Base-by-base conservation (phyloP, 306 rosid genomes). In the Acmispon strigosus region DNA sequence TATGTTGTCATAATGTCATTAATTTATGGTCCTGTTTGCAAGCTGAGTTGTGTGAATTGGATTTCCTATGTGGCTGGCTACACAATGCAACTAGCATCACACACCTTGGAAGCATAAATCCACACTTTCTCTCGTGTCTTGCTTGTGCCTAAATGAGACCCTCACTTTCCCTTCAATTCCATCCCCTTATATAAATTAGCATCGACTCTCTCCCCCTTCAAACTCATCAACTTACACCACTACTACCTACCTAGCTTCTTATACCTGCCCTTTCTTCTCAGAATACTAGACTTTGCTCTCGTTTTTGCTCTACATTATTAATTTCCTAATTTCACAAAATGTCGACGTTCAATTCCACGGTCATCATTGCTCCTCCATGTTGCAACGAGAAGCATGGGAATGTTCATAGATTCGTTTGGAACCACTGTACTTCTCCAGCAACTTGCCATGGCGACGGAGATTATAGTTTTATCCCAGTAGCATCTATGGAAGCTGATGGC, bases 61-160 rank as follows among this genome's bases (percentile, higher is more conserved):
- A 41, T 2, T 62, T 74, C 65, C 67, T 9, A 43, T 59, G 60
- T 66, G 68, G 73, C 58, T 66, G 68, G 73, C 58, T 32, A 12
- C 29, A 65, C 22, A 15, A 44, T 1, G n/a, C 20, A n/a, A n/a
- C n/a, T n/a, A 13, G 73, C 73, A 44, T 32, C 73, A 65, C 41
- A 44, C 72, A 39, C 62, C 52, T 14, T 50, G 9, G 54, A 50
- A 58, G 59, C 59, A 59, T 60, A 29, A 45, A 2, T 48, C 62
- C 79, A 64, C 78, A 64, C 72, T 63, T 63, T 22, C 68, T 49
- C 79, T n/a, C 52, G 74, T 75, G 74, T 0, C 52, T 36, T 66
- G 4, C 80, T 66, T 20, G 44, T 47, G 74, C 68, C 73, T 18
- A 29, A 41, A 29, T 39, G 29, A 75, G 59, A 0, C 9, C 42